These are phyloP conservation scores for Trichophyton equinum DNA, from an alignment of 2,329 filamentous ascomycete genomes.

Conservation along the genomic window DNA sequence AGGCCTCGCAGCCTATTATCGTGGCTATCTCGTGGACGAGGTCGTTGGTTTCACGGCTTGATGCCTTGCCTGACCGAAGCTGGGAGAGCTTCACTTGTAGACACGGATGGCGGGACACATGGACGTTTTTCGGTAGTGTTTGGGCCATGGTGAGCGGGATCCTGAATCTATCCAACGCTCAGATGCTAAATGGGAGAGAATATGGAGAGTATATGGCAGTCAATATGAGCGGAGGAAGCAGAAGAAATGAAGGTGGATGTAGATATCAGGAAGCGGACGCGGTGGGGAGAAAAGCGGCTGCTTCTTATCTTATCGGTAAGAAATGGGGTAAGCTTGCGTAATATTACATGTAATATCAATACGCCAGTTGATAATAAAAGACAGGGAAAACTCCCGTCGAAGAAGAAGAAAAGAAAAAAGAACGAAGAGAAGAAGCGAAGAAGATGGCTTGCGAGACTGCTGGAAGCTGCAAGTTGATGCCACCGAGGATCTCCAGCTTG, in stretches of 20 bases:
- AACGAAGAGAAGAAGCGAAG: not conserved
- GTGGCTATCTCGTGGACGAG: conserved; percentile 77
- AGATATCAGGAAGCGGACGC: not conserved
- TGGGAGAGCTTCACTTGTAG: conserved; percentile 79
- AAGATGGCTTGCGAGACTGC: not conserved
- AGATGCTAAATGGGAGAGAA: too few relatives aligned
- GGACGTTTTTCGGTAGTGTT: conserved; percentile 44
- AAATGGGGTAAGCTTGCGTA: not conserved
- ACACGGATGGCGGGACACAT: conserved; percentile 77
- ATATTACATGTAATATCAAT: not conserved
- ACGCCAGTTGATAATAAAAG: not conserved
- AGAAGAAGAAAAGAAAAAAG: not conserved
- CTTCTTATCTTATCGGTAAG: conserved; percentile 2
- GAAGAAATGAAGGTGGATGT: not conserved
- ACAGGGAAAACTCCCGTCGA: not conserved
- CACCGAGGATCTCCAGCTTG: not conserved
- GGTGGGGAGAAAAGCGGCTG: not conserved
- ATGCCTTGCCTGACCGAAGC: conserved; percentile 60
- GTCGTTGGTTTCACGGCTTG: conserved; percentile 61
- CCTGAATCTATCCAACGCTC: too few relatives aligned
- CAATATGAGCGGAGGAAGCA: too few relatives aligned
- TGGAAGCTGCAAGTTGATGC: not conserved
- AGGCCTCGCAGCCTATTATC: conserved; percentile 70
- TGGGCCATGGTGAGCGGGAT: not conserved
- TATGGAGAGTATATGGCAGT: too few relatives aligned